Evolutionary conservation across 257 asterid species (phyloP).

Genomic region (Nyctanthes arbortristis): DNA sequence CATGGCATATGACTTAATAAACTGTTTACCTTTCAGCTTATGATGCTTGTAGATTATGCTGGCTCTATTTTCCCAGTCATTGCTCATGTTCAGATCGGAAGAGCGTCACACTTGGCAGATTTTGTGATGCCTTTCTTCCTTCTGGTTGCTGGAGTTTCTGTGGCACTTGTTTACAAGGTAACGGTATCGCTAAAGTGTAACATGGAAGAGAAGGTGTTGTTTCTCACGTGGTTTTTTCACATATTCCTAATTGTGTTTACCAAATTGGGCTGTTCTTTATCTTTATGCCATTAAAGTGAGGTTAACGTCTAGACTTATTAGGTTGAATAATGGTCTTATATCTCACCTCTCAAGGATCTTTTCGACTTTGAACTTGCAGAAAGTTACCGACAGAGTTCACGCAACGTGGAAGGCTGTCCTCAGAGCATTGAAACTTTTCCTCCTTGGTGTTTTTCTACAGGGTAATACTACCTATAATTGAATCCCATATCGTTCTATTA

Average conservation of each 20-base stretch:
- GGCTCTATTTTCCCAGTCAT: constrained; percentile 72
- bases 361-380: constrained; percentile 43
- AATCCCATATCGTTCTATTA: constrained; percentile 12
- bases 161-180: constrained; percentile 70
- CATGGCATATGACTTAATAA: constrained; percentile 16
- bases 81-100: constrained; percentile 85
- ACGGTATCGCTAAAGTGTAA: background rate
- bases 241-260: background rate
- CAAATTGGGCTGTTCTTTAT: background rate
- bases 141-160: constrained; percentile 71
- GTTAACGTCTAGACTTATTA: background rate
- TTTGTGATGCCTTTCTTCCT: constrained; percentile 94
- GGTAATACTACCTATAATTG: constrained; percentile 40
- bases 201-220: background rate
- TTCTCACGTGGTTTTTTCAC: background rate
- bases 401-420: constrained; percentile 61
- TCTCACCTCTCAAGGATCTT: constrained; percentile 16
- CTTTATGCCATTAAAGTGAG: background rate
- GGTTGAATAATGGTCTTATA: constrained; percentile 4
- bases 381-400: constrained; percentile 45
- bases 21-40: constrained; percentile 53
- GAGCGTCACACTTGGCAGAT: constrained; percentile 79
- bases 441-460: constrained; percentile 82
- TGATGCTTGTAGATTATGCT: constrained; percentile 83
- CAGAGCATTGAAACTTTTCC: constrained; percentile 63